A percentile compares a stretch with the other conserved stretches of the same genome.
Conservation (phyloP, 768 basidiomycete species). For the Gymnopilus junonius region DNA sequence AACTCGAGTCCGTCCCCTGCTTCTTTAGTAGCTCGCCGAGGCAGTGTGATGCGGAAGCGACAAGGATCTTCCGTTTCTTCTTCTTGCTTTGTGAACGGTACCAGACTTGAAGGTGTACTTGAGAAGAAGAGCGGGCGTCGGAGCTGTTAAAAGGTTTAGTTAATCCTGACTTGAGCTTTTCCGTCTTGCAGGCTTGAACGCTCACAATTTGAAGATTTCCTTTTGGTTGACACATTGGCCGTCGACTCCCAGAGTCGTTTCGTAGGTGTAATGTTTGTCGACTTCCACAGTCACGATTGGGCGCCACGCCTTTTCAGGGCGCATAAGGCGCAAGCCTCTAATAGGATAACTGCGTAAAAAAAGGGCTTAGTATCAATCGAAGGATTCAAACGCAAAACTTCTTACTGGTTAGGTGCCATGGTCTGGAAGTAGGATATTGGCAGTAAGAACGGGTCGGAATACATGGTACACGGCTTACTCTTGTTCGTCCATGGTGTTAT, state of each 20-base stretch:
- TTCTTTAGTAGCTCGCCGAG: constrained; percentile 57
- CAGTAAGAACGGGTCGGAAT: neutral
- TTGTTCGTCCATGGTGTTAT: neutral
- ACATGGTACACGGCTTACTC: neutral
- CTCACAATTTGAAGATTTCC: constrained; percentile 56
- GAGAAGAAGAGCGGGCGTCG: constrained; percentile 41
- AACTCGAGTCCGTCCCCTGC: constrained; percentile 51
- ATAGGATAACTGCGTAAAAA: constrained; percentile 37
- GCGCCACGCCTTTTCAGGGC: constrained; percentile 68
- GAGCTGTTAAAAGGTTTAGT: constrained; percentile 34
- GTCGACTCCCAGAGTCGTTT: constrained; percentile 64
- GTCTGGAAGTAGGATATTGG: constrained; percentile 20
- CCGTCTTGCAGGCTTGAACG: too few species aligned
- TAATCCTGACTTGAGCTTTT: neutral
- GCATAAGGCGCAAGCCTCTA: constrained; percentile 50
- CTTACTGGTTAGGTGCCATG: constrained; percentile 39
- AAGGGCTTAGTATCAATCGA: neutral
- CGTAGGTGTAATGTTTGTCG: constrained; percentile 54
- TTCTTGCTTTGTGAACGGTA: constrained; percentile 65
- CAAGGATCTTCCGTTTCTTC: constrained; percentile 60
- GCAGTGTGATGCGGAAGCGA: constrained; percentile 54
- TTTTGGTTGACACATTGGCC: constrained; percentile 75
- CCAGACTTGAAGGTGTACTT: constrained; percentile 59
- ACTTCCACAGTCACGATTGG: constrained; percentile 65
- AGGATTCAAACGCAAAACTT: neutral